Conservation (phyloP, 176 grass and related monocot genomes). For the Miscanthus lutarioriparius region DNA sequence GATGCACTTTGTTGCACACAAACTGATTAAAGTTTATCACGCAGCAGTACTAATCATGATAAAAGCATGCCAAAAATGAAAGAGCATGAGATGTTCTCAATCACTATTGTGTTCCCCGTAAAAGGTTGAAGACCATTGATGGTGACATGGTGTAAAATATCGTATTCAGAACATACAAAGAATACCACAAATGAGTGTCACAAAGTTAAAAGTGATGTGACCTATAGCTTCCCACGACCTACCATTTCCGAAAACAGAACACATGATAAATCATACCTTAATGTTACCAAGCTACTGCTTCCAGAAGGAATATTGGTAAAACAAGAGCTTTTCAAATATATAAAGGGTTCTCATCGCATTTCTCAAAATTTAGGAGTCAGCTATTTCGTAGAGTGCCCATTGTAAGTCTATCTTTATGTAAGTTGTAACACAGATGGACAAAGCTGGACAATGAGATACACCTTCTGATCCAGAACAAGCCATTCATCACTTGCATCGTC, state of each 20-base stretch:
- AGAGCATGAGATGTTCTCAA: background rate
- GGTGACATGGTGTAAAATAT: background rate
- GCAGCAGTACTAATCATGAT: constrained; percentile 1
- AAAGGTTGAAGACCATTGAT: background rate
- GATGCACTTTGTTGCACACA: background rate
- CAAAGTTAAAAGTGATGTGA: background rate
- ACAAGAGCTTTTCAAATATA: background rate
- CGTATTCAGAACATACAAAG: background rate
- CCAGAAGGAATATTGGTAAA: background rate
- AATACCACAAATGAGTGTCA: background rate
- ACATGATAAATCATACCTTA: background rate
- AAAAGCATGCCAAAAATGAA: constrained; percentile 15
- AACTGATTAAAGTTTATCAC: constrained; percentile 5
- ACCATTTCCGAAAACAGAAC: background rate
- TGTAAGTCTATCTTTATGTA: constrained; percentile 9
- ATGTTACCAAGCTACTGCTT: background rate
- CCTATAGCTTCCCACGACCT: background rate
- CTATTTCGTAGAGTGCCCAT: background rate
- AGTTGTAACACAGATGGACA: background rate
- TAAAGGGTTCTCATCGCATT: background rate
- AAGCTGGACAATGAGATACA: constrained; percentile 24
- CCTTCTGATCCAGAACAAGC: constrained; percentile 94
- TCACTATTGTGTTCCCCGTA: background rate
- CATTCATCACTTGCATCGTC: constrained; percentile 89
- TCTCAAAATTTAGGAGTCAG: background rate